Evolutionary conservation across 106 monocot genomes (phyloP).

Genomic region (Dendrobium chrysotoxum): DNA sequence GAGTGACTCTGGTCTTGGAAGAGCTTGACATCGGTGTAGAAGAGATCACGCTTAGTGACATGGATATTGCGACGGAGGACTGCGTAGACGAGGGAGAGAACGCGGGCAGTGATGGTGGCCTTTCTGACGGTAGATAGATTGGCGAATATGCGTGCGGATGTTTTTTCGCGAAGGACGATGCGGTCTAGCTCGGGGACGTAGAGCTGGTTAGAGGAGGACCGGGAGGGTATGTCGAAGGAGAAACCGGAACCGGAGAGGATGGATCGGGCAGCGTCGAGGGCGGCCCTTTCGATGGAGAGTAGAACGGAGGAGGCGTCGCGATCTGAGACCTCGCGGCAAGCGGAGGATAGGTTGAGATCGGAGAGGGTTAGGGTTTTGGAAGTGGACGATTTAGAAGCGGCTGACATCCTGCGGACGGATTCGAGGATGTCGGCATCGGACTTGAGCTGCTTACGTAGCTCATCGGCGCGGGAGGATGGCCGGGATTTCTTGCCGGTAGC

Average conservation of each 20-base stretch:
- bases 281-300: slow-evolving; percentile 38
- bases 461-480: slow-evolving; percentile 33
- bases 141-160: slow-evolving; percentile 72
- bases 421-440: slow-evolving; percentile 69
- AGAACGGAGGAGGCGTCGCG: slow-evolving; percentile 31
- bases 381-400: slow-evolving; percentile 17
- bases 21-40: slow-evolving; percentile 99
- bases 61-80: slow-evolving; percentile 73
- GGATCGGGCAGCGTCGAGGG: slow-evolving; percentile 38
- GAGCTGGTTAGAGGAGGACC: slow-evolving; percentile 74
- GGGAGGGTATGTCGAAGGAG: slow-evolving; percentile 83
- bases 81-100: slow-evolving; percentile 69
- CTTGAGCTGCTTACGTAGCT: slow-evolving; percentile 50
- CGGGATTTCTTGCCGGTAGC: neutral
- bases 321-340: slow-evolving; percentile 59
- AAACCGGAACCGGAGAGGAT: slow-evolving; percentile 60
- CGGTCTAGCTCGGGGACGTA: slow-evolving; percentile 90
- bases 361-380: slow-evolving; percentile 28
- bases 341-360: slow-evolving; percentile 40
- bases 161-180: slow-evolving; percentile 71
- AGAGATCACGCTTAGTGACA: slow-evolving; percentile 96
- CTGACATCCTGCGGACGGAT: slow-evolving; percentile 35
- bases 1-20: slow-evolving; percentile 92
- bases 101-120: slow-evolving; percentile 76
- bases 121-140: slow-evolving; percentile 83